phyloP scores from a whole-genome alignment of 208 protist genomes.

The Jaenimonas drosophilae region DNA sequence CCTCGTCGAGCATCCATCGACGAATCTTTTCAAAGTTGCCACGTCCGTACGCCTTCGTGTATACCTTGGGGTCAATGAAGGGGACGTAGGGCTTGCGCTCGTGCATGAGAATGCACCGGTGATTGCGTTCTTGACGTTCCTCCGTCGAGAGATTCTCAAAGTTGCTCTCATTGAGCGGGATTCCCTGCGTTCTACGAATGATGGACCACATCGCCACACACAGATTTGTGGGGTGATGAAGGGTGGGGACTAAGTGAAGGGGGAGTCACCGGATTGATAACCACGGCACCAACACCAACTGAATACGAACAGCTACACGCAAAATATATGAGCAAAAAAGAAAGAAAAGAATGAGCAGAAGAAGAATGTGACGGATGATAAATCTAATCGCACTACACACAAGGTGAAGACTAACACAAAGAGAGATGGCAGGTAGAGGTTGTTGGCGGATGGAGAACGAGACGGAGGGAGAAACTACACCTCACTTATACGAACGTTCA shows the following conservation, averaged over 20 bases:
- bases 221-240: too few species aligned
- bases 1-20: constrained; percentile 54
- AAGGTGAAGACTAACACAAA: too few species aligned
- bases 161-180: constrained; percentile 14
- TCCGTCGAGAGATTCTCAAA: constrained; percentile 4
- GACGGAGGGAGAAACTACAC: too few species aligned
- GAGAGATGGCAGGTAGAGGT: too few species aligned
- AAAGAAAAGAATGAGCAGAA: constrained; percentile 6
- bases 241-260: neutral
- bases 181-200: constrained; percentile 52
- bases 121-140: constrained; percentile 26
- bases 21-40: constrained; percentile 62
- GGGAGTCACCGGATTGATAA: neutral
- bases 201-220: constrained; percentile 63
- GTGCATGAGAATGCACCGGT: constrained; percentile 64
- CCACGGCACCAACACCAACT: neutral
- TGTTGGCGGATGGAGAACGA: too few species aligned
- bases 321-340: constrained; percentile 2
- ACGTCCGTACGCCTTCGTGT: constrained; percentile 53
- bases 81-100: constrained; percentile 51
- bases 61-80: constrained; percentile 42
- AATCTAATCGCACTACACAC: too few species aligned
- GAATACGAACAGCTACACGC: neutral
- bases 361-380: neutral
- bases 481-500: too few species aligned